Conservation (phyloP, 2,329 filamentous ascomycete genomes). For the Xylaria multiplex region DNA sequence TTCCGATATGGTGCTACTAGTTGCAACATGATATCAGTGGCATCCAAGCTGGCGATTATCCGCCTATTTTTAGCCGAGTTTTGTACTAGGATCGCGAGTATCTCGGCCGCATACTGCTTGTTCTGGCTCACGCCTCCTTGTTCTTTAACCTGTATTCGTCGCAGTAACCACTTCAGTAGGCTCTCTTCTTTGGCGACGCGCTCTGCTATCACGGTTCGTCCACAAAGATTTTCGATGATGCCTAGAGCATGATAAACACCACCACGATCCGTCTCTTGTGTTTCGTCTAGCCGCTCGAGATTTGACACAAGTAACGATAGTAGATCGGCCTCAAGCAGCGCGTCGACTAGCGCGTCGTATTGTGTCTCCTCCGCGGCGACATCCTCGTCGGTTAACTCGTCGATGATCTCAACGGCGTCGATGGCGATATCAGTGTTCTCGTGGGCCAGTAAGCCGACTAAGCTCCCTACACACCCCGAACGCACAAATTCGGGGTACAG, state of each 20-base stretch:
- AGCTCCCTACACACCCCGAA: conserved; percentile 56
- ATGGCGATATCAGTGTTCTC: conserved; percentile 98
- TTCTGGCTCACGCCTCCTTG: conserved; percentile 77
- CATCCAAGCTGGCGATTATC: conserved; percentile 72
- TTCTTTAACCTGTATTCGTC: conserved; percentile 71
- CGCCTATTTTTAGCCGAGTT: conserved; percentile 73
- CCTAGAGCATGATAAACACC: conserved; percentile 88
- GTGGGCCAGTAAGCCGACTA: conserved; percentile 86
- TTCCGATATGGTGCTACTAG: conserved; percentile 85
- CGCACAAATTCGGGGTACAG: conserved; percentile 51
- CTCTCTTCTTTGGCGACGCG: conserved; percentile 74
- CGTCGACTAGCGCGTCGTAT: conserved; percentile 80
- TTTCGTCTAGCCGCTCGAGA: conserved; percentile 81
- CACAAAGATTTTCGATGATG: conserved; percentile 86
- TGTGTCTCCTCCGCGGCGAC: conserved; percentile 82
- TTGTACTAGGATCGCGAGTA: conserved; percentile 89
- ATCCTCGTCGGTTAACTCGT: conserved; percentile 93
- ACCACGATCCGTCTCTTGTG: conserved; percentile 74
- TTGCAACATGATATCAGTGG: conserved; percentile 82
- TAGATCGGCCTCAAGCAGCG: conserved; percentile 73
- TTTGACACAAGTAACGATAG: conserved; percentile 80
- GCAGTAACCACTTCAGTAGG: conserved; percentile 80
- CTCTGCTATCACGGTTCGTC: conserved; percentile 70
- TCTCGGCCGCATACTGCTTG: conserved; percentile 93
- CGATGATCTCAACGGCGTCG: conserved; percentile 86